Evolutionary conservation across 1,139 yeast genomes (phyloP).

Genomic region (Taiozyma sp.): DNA sequence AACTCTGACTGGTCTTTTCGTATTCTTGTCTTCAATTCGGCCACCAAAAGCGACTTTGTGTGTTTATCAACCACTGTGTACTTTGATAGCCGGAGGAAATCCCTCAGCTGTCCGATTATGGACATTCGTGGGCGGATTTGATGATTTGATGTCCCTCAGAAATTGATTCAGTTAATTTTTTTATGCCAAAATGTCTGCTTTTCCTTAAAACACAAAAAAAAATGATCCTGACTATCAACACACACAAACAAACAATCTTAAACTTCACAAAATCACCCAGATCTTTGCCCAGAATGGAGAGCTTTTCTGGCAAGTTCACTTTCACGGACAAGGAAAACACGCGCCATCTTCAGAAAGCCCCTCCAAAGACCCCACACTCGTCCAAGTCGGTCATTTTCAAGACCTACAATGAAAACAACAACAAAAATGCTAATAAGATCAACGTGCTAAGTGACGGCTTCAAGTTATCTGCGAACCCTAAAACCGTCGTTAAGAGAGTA

Average conservation of each 20-base stretch:
- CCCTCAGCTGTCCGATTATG: background rate
- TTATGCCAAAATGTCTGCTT: background rate
- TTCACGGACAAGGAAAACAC: conserved; percentile 23
- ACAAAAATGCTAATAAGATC: conserved; percentile 4
- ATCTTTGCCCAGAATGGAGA: conserved; percentile 5
- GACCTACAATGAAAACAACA: conserved; percentile 7
- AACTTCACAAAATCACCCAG: background rate
- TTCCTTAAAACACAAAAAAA: background rate
- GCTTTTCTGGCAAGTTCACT: conserved; percentile 6
- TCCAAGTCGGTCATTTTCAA: conserved; percentile 10
- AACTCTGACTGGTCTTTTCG: conserved; percentile 14
- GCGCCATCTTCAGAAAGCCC: conserved; percentile 4
- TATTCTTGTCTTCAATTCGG: conserved; percentile 16
- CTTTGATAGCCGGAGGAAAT: conserved; percentile 3
- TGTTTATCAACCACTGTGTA: conserved; percentile 8
- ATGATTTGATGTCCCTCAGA: too few relatives aligned
- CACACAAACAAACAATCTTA: background rate
- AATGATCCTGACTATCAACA: background rate
- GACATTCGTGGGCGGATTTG: background rate
- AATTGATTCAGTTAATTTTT: background rate
- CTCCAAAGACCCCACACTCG: conserved; percentile 16
- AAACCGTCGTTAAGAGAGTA: conserved; percentile 27
- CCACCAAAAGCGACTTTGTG: conserved; percentile 12
- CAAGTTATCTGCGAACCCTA: conserved; percentile 10
- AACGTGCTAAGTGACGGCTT: conserved; percentile 7